These are phyloP conservation scores for Aegle marmelos DNA, from an alignment of 345 rosid species.

Conservation along the genomic window DNA sequence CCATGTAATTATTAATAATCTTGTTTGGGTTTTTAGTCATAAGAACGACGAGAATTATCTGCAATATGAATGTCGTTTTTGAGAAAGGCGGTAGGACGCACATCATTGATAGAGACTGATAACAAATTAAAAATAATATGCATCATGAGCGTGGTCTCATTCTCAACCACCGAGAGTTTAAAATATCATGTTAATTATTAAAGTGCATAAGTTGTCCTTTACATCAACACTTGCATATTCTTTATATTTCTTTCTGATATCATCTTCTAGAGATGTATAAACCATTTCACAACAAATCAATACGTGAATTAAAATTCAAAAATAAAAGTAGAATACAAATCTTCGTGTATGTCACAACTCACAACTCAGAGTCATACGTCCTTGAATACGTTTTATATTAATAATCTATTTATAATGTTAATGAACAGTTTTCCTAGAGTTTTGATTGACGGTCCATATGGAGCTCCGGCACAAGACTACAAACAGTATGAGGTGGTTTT, in stretches of 20 bases:
- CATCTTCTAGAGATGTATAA: not conserved
- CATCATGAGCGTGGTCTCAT: not conserved
- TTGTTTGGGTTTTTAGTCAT: not conserved
- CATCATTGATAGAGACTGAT: not conserved
- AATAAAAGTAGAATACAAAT: not conserved
- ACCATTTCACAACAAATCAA: not conserved
- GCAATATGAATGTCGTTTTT: not conserved
- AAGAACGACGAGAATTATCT: not conserved
- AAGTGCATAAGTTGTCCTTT: not conserved
- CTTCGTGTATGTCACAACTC: too few relatives aligned
- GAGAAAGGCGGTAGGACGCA: not conserved
- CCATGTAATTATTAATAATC: too few relatives aligned
- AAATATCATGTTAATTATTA: not conserved
- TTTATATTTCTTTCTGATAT: not conserved
- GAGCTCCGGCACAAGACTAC: slow-evolving; percentile 93
- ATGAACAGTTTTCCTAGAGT: slow-evolving; percentile 65
- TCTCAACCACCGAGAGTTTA: not conserved
- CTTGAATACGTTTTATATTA: not conserved
- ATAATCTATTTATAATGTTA: not conserved
- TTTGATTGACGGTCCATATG: slow-evolving; percentile 77
- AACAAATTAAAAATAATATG: not conserved
- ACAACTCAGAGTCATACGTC: too few relatives aligned
- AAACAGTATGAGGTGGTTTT: slow-evolving; percentile 68
- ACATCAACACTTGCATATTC: not conserved
- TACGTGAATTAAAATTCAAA: too few relatives aligned